phyloP scores from a whole-genome alignment of 805 yeast species.

The Teunomyces lycoperdinae region DNA sequence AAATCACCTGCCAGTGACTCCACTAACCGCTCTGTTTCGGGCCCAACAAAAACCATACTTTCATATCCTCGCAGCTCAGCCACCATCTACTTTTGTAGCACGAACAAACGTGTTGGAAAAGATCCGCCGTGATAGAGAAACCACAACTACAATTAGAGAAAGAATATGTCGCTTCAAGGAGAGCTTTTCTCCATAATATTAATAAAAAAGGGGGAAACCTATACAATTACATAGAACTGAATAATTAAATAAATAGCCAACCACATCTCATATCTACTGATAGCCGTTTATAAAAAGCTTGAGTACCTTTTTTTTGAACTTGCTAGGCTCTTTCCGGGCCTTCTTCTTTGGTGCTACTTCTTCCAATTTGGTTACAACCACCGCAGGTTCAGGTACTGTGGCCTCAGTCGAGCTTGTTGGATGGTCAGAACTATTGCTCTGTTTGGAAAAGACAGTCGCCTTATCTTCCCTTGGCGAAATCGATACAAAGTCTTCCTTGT shows the following conservation, averaged over 20 bases:
- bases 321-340: slow-evolving; percentile 10
- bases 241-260: not conserved
- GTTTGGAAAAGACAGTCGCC: slow-evolving; percentile 7
- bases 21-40: not conserved
- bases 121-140: not conserved
- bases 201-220: not conserved
- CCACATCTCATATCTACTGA: slow-evolving; percentile 8
- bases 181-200: not conserved
- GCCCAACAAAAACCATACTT: not conserved
- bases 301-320: slow-evolving; percentile 20
- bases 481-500: not conserved
- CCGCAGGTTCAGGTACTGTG: slow-evolving; percentile 6
- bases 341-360: slow-evolving; percentile 2
- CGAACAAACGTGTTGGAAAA: not conserved
- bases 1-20: not conserved
- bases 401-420: slow-evolving; percentile 9
- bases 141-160: not conserved
- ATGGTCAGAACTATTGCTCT: slow-evolving; percentile 6
- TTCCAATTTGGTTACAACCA: not conserved
- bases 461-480: slow-evolving; percentile 7
- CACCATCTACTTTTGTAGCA: not conserved
- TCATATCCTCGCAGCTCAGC: not conserved
- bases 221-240: slow-evolving; percentile 2
- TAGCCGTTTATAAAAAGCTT: slow-evolving; percentile 33
- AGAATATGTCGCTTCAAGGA: not conserved